Conservation (phyloP, 2,329 filamentous ascomycete genomes). For the Trichophaea hybrida region DNA sequence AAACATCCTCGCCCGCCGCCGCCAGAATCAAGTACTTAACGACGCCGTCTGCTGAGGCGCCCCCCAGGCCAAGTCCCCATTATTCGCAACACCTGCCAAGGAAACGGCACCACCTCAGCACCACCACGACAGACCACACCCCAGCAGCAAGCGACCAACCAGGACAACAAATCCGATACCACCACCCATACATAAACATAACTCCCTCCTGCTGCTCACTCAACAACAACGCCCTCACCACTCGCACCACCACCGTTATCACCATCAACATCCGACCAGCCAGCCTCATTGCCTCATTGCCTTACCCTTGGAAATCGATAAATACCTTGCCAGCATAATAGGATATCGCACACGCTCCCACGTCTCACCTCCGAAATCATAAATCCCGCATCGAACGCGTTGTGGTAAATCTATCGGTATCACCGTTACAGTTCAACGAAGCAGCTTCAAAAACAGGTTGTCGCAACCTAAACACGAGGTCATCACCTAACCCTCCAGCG, state of each 20-base stretch:
- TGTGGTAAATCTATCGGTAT: not conserved
- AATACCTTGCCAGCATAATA: not conserved
- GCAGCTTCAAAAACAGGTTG: conserved; percentile 2
- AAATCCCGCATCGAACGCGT: conserved; percentile 1
- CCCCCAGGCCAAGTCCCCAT: not conserved
- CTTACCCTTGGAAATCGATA: not conserved
- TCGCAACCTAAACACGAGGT: not conserved
- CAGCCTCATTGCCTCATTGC: not conserved
- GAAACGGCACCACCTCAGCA: not conserved
- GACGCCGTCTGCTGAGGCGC: no score
- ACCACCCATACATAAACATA: not conserved
- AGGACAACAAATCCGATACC: not conserved
- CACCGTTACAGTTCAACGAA: not conserved
- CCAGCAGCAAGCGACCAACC: not conserved
- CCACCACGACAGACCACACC: not conserved
- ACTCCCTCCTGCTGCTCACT: not conserved
- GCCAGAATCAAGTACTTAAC: not conserved
- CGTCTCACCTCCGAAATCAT: not conserved
- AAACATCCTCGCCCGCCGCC: not conserved
- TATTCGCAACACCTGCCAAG: not conserved
- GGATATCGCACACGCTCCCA: not conserved
- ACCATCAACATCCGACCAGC: not conserved
- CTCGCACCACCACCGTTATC: not conserved
- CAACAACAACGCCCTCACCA: not conserved
- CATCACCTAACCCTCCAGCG: not conserved